Conservation (phyloP, 768 basidiomycete genomes). For the Mycena floridula region DNA sequence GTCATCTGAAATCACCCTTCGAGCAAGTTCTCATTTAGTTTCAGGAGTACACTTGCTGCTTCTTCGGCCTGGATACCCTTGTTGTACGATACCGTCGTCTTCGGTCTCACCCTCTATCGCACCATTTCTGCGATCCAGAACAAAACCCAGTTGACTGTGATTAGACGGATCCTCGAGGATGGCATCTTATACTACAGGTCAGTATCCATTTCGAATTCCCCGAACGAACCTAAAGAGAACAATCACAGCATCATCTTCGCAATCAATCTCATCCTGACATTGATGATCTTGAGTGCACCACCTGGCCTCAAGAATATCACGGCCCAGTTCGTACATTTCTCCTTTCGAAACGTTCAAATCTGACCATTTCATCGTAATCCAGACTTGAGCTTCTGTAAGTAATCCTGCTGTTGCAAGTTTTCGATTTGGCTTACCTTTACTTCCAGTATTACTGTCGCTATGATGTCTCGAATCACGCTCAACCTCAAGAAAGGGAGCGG, state of each 20-base stretch:
- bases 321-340: background rate
- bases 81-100: slow-evolving; percentile 39
- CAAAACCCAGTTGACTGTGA: slow-evolving; percentile 26
- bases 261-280: background rate
- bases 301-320: background rate
- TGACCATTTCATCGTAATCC: background rate
- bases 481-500: slow-evolving; percentile 36
- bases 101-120: slow-evolving; percentile 30
- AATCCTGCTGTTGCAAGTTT: background rate
- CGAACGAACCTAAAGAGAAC: too few species aligned
- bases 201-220: too few species aligned
- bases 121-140: slow-evolving; percentile 11
- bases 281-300: background rate
- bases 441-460: slow-evolving; percentile 34
- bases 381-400: background rate
- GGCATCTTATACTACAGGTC: slow-evolving; percentile 43
- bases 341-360: background rate
- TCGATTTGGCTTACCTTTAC: background rate
- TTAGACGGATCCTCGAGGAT: slow-evolving; percentile 37
- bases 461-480: slow-evolving; percentile 67
- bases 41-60: slow-evolving; percentile 26
- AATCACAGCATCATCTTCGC: background rate
- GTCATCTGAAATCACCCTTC: background rate
- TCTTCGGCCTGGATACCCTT: slow-evolving; percentile 48
- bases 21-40: background rate